Percentiles rank a stretch among this genome's conserved stretches.
Conservation (phyloP, 192 early-diverging fungal species). For the Dispira simplex region DNA sequence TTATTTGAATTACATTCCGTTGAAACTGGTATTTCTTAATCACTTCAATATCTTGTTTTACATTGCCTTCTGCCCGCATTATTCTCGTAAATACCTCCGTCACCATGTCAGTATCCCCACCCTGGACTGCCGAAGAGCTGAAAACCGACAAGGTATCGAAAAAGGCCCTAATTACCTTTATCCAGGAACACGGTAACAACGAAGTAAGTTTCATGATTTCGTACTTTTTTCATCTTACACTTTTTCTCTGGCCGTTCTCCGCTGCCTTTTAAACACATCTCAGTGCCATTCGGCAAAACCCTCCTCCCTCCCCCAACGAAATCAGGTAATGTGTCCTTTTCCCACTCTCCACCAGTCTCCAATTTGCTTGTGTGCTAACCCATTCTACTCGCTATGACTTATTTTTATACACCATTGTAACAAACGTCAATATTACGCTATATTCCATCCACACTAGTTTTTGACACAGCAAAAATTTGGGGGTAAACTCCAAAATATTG, state of each 20-base stretch:
- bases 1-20: no score
- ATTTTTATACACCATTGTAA: no score
- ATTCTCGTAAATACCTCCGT: not conserved
- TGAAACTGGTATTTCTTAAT: not conserved
- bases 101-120: not conserved
- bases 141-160: slow-evolving; percentile 46
- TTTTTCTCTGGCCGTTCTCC: not conserved
- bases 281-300: not conserved
- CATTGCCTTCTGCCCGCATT: not conserved
- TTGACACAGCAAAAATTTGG: slow-evolving; percentile 49
- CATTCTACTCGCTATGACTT: no score
- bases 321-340: not conserved
- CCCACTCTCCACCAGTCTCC: not conserved
- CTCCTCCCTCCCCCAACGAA: not conserved
- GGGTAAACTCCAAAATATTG: slow-evolving; percentile 48
- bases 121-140: slow-evolving; percentile 48
- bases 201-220: slow-evolving; percentile 13
- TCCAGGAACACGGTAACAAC: slow-evolving; percentile 45
- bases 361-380: no score
- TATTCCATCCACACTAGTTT: slow-evolving; percentile 16
- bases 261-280: not conserved
- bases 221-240: not conserved
- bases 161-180: slow-evolving; percentile 48
- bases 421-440: no score
- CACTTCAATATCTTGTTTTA: no score